phyloP scores from a whole-genome alignment of 2,329 filamentous ascomycete species.

The Aspergillus sp. region DNA sequence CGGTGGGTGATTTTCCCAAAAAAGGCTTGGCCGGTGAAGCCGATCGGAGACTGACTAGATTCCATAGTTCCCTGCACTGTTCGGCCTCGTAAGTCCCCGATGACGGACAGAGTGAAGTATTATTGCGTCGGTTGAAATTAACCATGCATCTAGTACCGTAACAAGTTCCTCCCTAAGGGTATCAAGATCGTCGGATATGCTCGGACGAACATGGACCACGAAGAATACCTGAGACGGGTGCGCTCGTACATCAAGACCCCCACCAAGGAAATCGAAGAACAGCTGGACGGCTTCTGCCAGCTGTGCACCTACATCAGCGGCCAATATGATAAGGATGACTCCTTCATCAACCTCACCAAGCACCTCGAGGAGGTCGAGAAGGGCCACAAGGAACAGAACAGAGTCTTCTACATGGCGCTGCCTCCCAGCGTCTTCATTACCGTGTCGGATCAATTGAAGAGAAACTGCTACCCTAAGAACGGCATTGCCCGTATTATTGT shows the following conservation, averaged over 20 bases:
- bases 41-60: slow-evolving; percentile 19
- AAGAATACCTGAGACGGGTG: slow-evolving; percentile 90
- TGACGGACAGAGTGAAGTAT: neutral
- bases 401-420: slow-evolving; percentile 98
- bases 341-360: slow-evolving; percentile 80
- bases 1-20: slow-evolving; percentile 56
- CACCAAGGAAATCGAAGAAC: slow-evolving; percentile 94
- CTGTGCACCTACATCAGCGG: slow-evolving; percentile 94
- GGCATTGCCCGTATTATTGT: slow-evolving; percentile 95
- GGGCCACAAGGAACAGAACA: slow-evolving; percentile 77
- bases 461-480: slow-evolving; percentile 88
- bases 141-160: slow-evolving; percentile 70
- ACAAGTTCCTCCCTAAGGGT: slow-evolving; percentile 96
- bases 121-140: slow-evolving; percentile 5
- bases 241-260: slow-evolving; percentile 99
- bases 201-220: slow-evolving; percentile 97
- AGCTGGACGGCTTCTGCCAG: slow-evolving; percentile 83
- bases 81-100: slow-evolving; percentile 77
- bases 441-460: slow-evolving; percentile 95
- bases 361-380: slow-evolving; percentile 85
- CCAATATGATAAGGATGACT: slow-evolving; percentile 96
- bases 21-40: slow-evolving; percentile 3
- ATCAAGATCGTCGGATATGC: slow-evolving; percentile 98
- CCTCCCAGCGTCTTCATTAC: slow-evolving; percentile 97
- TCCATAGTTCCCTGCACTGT: slow-evolving; percentile 85